A percentile compares a stretch with the other conserved stretches of the same genome.
Conservation (phyloP, 805 yeast genomes). For the Yarrowia bubula region DNA sequence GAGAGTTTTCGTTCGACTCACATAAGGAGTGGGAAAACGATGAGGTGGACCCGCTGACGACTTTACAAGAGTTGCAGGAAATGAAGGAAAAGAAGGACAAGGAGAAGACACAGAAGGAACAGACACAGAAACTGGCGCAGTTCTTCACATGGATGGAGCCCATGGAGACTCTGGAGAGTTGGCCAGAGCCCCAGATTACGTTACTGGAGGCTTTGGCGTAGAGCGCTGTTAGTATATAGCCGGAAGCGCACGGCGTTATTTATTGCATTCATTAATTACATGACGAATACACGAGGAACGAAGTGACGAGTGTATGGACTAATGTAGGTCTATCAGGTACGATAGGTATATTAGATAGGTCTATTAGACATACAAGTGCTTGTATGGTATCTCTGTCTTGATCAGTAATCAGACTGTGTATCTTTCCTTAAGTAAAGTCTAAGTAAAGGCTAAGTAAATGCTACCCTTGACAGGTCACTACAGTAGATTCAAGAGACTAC, state of each 20-base stretch:
- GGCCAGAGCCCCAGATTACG: conserved; percentile 8
- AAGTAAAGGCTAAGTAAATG: no score
- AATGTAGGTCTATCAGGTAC: no score
- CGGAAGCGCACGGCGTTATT: conserved; percentile 22
- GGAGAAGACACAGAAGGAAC: not conserved
- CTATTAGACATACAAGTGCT: no score
- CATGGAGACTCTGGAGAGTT: not conserved
- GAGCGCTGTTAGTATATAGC: conserved; percentile 9
- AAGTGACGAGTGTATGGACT: no score
- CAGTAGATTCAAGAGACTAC: no score
- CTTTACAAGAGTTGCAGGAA: not conserved
- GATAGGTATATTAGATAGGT: no score
- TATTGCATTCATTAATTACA: conserved; percentile 1
- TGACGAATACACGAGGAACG: not conserved
- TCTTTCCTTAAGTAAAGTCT: no score
- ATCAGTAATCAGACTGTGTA: no score
- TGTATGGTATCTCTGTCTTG: no score
- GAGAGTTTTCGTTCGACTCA: not conserved
- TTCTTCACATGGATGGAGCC: not conserved
- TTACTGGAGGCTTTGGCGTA: conserved; percentile 9
- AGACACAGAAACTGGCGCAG: not conserved
- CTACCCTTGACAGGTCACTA: no score
- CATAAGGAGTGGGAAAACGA: conserved; percentile 8
- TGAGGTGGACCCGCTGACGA: conserved; percentile 8
- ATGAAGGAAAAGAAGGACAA: not conserved